Base-by-base conservation (phyloP, 768 basidiomycete genomes). In the Thelephora aurantiotincta region DNA sequence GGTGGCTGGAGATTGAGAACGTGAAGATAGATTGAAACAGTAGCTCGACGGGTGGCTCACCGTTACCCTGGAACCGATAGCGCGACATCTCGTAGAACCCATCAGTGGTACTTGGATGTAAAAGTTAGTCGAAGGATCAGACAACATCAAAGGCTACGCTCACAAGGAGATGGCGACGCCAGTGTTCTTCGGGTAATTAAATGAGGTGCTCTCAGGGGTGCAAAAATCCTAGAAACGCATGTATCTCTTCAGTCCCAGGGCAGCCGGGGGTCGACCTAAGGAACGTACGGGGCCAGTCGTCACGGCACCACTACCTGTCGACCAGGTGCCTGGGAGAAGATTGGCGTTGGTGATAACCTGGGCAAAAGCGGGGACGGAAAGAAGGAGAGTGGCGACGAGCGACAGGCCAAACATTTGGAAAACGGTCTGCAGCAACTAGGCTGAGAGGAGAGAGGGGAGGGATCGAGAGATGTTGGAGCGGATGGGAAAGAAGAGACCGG, bases 81-180 rank as follows among this genome's bases (percentile, higher is more conserved):
- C 89, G 82, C 18, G 91, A 77, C 60, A 89, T 73, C 63, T 99
- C 96, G 53, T 84, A 99, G 68, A 67, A 86, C 11, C 82, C 80
- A 50, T 82, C 77, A 34, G 65, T 60, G 46, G 85, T 74, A 67
- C 87, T 90, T 33, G 33, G n/a, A 12, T 2, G 14, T n/a, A 38
- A 9, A 20, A 11, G 35, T 34, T 35, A 34, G 35, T n/a, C 35
- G 35, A 22, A 45, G 6, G 26, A 22, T 26, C 14, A 14, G 1
- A 26, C 14, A 35, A 1, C 5, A 5, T 33, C 4, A 3, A 16
- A 45, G 5, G 33, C 9, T 19, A 2, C 19, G 72, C 90, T 61
- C 58, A 94, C 90, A 97, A 94, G 26, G 91, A 85, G 60, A 75
- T 89, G 4, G 84, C 82, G 5, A 96, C 73, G 26, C 96, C 96